Conservation (phyloP, 371 early-diverging fungal species). For the Nematocida homosporus region DNA sequence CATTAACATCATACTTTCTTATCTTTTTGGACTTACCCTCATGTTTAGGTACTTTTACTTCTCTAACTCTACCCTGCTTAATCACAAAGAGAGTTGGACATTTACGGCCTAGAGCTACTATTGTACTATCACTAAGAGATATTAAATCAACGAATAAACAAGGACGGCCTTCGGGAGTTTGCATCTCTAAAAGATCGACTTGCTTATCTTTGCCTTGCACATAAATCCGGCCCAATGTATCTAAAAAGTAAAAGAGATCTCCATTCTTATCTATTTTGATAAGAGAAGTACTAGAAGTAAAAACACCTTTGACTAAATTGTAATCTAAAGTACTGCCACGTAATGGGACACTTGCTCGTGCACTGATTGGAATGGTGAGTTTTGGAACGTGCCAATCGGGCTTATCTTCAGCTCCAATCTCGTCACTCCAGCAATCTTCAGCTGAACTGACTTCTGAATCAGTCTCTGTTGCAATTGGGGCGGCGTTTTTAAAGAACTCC, state of each 20-base stretch:
- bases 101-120: background rate
- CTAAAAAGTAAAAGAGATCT: background rate
- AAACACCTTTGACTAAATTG: background rate
- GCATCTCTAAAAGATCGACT: background rate
- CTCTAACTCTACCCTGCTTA: conserved; percentile 18
- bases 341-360: background rate
- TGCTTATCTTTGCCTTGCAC: background rate
- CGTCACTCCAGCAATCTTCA: conserved; percentile 3
- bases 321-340: background rate
- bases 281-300: background rate
- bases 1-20: background rate
- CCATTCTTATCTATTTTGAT: background rate
- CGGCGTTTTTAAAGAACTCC: conserved; percentile 12
- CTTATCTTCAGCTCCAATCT: background rate
- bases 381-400: conserved; percentile 4
- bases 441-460: background rate
- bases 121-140: background rate
- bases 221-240: conserved; percentile 14
- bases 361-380: background rate
- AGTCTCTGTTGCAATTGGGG: background rate
- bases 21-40: background rate
- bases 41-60: too few relatives aligned
- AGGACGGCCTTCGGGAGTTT: background rate
- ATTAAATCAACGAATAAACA: conserved; percentile 2
- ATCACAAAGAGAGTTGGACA: background rate